phyloP scores from a whole-genome alignment of 192 early-diverging fungal species.

The Rhizophagus clarus region DNA sequence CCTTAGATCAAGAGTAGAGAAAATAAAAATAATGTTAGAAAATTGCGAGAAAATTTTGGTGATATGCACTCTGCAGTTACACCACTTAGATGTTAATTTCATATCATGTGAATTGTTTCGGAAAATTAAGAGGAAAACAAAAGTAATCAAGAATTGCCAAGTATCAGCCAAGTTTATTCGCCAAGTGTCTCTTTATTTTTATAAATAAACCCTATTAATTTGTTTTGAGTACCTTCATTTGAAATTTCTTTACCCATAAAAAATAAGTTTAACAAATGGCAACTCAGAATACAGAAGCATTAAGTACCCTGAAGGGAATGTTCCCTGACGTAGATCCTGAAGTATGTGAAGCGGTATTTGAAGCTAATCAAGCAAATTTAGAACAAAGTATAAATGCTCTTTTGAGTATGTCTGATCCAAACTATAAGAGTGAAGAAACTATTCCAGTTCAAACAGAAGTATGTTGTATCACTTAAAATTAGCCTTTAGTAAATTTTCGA shows the following conservation, averaged over 20 bases:
- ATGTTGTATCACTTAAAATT: neutral
- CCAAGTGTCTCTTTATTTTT: no score
- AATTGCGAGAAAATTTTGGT: no score
- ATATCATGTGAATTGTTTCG: no score
- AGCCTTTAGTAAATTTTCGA: neutral
- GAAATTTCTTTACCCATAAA: no score
- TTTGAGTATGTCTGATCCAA: constrained; percentile 56
- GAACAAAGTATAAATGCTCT: constrained; percentile 55
- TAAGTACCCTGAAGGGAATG: constrained; percentile 50
- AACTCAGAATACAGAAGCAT: constrained; percentile 35
- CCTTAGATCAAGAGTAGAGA: neutral
- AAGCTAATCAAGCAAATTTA: constrained; percentile 46
- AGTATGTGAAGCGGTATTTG: constrained; percentile 53
- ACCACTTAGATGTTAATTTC: no score
- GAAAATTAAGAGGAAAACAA: no score
- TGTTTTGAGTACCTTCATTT: no score
- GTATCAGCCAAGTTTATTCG: no score
- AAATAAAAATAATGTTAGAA: no score
- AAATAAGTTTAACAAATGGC: neutral
- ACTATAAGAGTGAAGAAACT: constrained; percentile 45
- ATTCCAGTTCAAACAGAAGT: constrained; percentile 25
- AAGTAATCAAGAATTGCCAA: no score
- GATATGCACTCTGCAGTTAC: no score
- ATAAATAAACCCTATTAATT: no score
- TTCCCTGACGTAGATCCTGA: constrained; percentile 57